Conservation (phyloP, 108 stramenopile species). For the Heterococcus sp. region DNA sequence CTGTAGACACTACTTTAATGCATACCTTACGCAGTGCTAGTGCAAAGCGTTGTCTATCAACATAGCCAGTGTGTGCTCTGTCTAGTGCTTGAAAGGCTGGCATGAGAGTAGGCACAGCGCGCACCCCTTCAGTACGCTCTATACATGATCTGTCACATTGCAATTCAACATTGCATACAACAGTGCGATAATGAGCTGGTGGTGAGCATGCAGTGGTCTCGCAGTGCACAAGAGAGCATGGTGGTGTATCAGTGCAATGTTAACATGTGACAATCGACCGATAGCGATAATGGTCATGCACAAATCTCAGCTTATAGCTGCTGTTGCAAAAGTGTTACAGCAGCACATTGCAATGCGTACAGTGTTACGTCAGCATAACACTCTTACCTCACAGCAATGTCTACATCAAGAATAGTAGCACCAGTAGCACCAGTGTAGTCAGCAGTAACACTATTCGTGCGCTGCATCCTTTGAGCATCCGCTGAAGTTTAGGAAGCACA, state of each 20-base stretch:
- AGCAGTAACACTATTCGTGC: no score
- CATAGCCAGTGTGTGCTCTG: slow-evolving; percentile 3
- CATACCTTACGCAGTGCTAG: slow-evolving; percentile 31
- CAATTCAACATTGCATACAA: neutral
- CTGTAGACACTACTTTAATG: no score
- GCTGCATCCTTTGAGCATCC: neutral
- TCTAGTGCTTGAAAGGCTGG: slow-evolving; percentile 48
- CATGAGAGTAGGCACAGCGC: slow-evolving; percentile 7
- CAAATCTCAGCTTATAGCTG: neutral
- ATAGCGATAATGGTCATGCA: neutral
- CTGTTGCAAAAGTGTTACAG: neutral
- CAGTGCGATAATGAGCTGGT: no score
- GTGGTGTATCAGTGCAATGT: neutral
- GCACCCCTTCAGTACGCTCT: neutral
- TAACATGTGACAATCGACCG: neutral
- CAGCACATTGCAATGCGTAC: neutral
- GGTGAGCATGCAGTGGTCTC: no score
- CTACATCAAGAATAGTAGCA: neutral
- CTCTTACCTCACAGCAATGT: neutral
- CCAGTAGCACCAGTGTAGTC: no score
- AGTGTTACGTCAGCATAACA: neutral
- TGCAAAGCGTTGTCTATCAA: slow-evolving; percentile 49
- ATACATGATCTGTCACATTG: neutral
- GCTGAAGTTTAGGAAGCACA: neutral
- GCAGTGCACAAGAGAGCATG: neutral